A percentile compares a stretch with the other conserved stretches of the same genome.
Evolutionary conservation across 2,329 filamentous ascomycete species (phyloP).

Genomic region (Tetracladium maxilliforme): DNA sequence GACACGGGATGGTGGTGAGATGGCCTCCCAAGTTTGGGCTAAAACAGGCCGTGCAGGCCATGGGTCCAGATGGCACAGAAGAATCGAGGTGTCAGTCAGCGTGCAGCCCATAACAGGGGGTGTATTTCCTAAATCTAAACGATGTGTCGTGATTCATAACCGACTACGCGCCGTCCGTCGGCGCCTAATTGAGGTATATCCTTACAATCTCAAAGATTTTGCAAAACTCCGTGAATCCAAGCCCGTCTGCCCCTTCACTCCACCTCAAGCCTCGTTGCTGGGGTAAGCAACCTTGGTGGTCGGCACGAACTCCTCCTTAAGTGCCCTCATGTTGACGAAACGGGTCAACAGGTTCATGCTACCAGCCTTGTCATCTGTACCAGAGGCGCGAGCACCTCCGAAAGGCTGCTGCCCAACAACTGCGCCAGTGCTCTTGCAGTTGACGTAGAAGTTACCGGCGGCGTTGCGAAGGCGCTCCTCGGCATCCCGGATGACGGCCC

Average conservation of each 20-base stretch:
- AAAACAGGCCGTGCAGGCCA: no score
- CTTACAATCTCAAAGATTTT: constrained; percentile 1
- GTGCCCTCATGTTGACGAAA: constrained; percentile 51
- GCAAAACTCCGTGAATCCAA: not conserved
- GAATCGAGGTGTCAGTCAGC: no score
- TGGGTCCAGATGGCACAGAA: no score
- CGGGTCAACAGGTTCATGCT: constrained; percentile 46
- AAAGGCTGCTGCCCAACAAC: constrained; percentile 63
- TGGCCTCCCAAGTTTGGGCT: no score
- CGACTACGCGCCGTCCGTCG: no score
- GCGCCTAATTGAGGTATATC: no score
- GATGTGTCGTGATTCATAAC: no score
- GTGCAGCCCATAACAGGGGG: no score
- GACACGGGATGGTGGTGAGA: no score
- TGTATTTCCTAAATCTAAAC: no score
- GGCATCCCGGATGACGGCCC: constrained; percentile 48
- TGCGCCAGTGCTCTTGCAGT: constrained; percentile 66
- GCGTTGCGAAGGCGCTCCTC: constrained; percentile 58
- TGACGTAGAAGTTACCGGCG: constrained; percentile 77
- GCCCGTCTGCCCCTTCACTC: not conserved
- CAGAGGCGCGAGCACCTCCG: constrained; percentile 51
- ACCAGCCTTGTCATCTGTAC: constrained; percentile 62
- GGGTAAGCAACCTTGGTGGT: constrained; percentile 52
- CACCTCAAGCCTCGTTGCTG: constrained; percentile 41
- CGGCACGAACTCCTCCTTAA: constrained; percentile 63